Evolutionary conservation across 2,329 filamentous ascomycete genomes (phyloP).

Genomic region (Aspergillus chevalieri): DNA sequence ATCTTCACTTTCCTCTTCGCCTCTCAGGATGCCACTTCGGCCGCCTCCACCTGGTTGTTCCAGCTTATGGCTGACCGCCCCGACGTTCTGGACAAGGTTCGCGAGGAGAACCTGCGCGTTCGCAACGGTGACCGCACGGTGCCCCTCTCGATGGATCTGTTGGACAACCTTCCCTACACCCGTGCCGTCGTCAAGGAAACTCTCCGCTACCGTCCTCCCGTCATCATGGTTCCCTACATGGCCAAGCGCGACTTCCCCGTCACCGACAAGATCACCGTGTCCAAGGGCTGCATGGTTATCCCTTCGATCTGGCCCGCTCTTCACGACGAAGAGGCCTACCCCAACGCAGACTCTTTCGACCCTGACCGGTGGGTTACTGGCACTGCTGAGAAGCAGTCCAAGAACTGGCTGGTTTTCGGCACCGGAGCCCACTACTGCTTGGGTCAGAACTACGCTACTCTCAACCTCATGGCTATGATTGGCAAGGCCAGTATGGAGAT

Average conservation of each 20-base stretch:
- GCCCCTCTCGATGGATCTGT: slow-evolving; percentile 70
- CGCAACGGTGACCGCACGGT: slow-evolving; percentile 69
- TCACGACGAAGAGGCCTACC: slow-evolving; percentile 87
- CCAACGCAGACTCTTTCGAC: slow-evolving; percentile 80
- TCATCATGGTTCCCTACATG: slow-evolving; percentile 93
- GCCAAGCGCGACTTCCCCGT: slow-evolving; percentile 95
- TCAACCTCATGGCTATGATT: slow-evolving; percentile 82
- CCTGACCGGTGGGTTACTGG: slow-evolving; percentile 88
- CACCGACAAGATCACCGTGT: slow-evolving; percentile 78
- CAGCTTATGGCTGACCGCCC: slow-evolving; percentile 89
- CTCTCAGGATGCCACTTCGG: slow-evolving; percentile 93
- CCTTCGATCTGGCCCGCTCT: slow-evolving; percentile 86
- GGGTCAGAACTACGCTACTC: slow-evolving; percentile 83
- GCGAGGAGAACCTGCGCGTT: slow-evolving; percentile 77
- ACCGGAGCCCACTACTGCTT: slow-evolving; percentile 95
- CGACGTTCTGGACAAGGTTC: slow-evolving; percentile 82
- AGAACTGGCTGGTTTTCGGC: slow-evolving; percentile 97
- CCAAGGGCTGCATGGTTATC: slow-evolving; percentile 92
- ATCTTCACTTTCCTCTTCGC: slow-evolving; percentile 96
- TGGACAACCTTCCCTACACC: slow-evolving; percentile 85
- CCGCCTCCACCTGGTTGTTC: slow-evolving; percentile 90
- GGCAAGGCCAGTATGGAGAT: slow-evolving; percentile 82
- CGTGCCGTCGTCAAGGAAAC: slow-evolving; percentile 87
- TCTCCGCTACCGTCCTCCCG: slow-evolving; percentile 87
- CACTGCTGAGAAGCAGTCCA: slow-evolving; percentile 81